These are phyloP conservation scores for Echeveria elegans DNA, from an alignment of 164 flowering plant species.

Conservation along the genomic window DNA sequence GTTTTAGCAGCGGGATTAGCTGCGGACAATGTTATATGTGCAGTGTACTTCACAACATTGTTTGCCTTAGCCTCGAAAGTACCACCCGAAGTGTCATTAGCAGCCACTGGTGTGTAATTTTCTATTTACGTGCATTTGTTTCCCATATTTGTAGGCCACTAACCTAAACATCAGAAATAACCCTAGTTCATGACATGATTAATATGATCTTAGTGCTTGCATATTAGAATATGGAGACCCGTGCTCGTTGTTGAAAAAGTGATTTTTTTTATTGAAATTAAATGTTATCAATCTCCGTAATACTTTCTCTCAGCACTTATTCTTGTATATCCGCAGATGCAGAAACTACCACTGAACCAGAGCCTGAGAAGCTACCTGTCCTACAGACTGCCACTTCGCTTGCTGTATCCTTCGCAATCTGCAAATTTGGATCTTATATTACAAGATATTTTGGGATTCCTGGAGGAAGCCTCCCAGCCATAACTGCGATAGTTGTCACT, in stretches of 20 bases:
- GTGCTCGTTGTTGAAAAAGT: neutral
- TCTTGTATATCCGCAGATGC: conserved; percentile 27
- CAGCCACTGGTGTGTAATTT: conserved; percentile 30
- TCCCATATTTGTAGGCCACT: neutral
- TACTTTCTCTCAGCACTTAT: neutral
- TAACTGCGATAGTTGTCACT: conserved; percentile 65
- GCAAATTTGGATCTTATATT: conserved; percentile 44
- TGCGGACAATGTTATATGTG: conserved; percentile 91
- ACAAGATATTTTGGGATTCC: conserved; percentile 41
- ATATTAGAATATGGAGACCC: neutral
- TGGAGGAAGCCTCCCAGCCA: conserved; percentile 67
- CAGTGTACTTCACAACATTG: conserved; percentile 61
- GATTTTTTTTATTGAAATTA: neutral
- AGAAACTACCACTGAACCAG: conserved; percentile 19
- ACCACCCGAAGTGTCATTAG: conserved; percentile 52
- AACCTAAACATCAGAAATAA: neutral
- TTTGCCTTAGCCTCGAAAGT: conserved; percentile 74
- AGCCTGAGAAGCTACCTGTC: conserved; percentile 43
- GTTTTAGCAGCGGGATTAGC: conserved; percentile 88
- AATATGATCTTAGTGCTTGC: neutral
- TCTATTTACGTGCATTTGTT: conserved; percentile 6
- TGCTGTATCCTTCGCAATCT: conserved; percentile 65
- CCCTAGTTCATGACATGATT: neutral
- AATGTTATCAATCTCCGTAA: neutral
- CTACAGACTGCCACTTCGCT: conserved; percentile 61